A percentile compares a stretch with the other conserved stretches of the same genome.
phyloP scores from a whole-genome alignment of 768 basidiomycete genomes.

The Phlebiopsis flavidoalba region DNA sequence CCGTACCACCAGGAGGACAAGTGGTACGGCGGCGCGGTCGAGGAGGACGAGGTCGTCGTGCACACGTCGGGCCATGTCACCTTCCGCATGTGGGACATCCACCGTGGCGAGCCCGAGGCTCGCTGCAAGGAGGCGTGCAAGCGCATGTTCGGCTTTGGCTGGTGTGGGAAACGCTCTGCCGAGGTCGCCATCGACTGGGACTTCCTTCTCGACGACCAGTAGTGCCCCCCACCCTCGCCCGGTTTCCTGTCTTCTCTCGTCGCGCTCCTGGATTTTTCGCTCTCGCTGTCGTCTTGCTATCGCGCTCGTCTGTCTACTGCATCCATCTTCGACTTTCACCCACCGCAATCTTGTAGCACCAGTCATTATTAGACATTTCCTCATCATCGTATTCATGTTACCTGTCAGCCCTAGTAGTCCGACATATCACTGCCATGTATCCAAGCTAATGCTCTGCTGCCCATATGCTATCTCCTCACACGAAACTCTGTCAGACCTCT shows the following conservation, averaged over 20 bases:
- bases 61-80: constrained; percentile 54
- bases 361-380: not conserved
- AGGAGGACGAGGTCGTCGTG: constrained; percentile 61
- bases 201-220: constrained; percentile 67
- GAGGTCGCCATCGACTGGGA: constrained; percentile 68
- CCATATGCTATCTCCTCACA: not conserved
- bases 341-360: constrained; percentile 2
- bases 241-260: not conserved
- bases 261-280: not conserved
- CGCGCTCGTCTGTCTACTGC: not conserved
- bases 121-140: constrained; percentile 53
- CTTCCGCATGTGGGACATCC: constrained; percentile 79
- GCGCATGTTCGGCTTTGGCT: constrained; percentile 49
- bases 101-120: constrained; percentile 59
- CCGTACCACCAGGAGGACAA: constrained; percentile 14
- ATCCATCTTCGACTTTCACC: not conserved
- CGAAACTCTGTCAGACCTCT: too few species aligned
- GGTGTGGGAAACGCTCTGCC: constrained; percentile 47
- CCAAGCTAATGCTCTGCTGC: not conserved
- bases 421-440: not conserved
- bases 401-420: constrained; percentile 1
- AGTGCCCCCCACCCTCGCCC: not conserved
- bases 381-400: not conserved
- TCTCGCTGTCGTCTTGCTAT: constrained; percentile 1
- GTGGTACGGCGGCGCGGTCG: constrained; percentile 15